phyloP scores from a whole-genome alignment of 306 rosid genomes.

The Inga oerstediana region DNA sequence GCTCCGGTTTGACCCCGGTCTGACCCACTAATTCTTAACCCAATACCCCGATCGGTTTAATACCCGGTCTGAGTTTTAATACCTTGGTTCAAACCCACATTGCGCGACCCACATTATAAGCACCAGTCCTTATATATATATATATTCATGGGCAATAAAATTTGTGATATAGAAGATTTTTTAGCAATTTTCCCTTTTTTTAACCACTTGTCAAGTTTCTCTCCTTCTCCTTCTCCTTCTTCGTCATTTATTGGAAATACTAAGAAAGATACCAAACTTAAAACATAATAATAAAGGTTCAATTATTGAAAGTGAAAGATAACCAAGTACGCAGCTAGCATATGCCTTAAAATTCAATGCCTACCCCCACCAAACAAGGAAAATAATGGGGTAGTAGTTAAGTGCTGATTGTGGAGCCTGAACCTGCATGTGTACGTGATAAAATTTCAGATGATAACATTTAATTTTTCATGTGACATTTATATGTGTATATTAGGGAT shows the following conservation, averaged over 20 bases:
- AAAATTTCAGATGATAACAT: constrained; percentile 32
- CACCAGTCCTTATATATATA: no score
- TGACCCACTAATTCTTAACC: no score
- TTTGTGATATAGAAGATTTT: no score
- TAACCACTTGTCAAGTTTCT: not conserved
- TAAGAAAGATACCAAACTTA: constrained; percentile 3
- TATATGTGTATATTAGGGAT: constrained; percentile 36
- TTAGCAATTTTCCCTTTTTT: no score
- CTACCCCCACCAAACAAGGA: constrained; percentile 35
- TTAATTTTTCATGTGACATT: constrained; percentile 35
- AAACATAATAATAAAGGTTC: not conserved
- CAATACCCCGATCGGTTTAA: no score
- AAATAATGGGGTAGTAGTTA: not conserved
- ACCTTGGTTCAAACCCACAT: no score
- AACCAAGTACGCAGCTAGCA: constrained; percentile 3
- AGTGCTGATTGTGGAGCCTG: not conserved
- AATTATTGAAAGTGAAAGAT: constrained; percentile 39
- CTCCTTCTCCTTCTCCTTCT: not conserved
- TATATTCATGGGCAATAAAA: no score
- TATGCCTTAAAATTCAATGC: constrained; percentile 14
- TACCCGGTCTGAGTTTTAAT: no score
- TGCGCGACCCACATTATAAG: no score
- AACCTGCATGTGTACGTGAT: not conserved
- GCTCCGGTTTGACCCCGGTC: no score
- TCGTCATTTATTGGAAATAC: constrained; percentile 18